These are phyloP conservation scores for Mycosphaerella arachidis DNA, from an alignment of 2,329 filamentous ascomycete genomes.

Conservation along the genomic window DNA sequence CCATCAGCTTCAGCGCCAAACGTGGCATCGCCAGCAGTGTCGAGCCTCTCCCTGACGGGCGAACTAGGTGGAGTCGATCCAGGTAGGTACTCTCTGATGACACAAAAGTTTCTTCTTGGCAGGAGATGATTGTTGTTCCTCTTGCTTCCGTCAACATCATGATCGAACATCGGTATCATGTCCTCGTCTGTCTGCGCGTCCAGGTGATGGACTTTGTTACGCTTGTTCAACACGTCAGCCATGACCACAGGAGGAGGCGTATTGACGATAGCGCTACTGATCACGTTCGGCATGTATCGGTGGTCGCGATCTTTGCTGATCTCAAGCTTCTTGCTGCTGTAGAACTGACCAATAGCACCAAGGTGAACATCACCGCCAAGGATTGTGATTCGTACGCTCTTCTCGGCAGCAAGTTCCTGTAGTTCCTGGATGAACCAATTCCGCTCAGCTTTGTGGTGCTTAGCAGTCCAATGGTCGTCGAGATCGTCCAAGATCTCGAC, in stretches of 20 bases:
- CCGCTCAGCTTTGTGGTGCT: conserved; percentile 86
- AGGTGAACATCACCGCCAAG: conserved; percentile 92
- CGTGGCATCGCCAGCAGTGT: conserved; percentile 5
- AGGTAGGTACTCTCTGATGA: conserved; percentile 78
- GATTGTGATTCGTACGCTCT: conserved; percentile 86
- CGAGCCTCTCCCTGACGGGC: conserved; percentile 44
- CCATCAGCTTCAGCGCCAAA: conserved; percentile 11
- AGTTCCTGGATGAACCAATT: conserved; percentile 83
- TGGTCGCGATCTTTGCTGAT: conserved; percentile 82
- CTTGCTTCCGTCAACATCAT: conserved; percentile 82
- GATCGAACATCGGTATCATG: conserved; percentile 89
- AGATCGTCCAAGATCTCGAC: conserved; percentile 88
- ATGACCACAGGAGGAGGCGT: conserved; percentile 81
- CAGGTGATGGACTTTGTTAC: conserved; percentile 70
- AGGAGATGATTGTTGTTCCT: conserved; percentile 88
- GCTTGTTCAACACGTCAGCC: conserved; percentile 87
- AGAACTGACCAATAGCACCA: conserved; percentile 89
- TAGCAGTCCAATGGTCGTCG: conserved; percentile 97
- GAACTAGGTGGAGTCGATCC: conserved; percentile 69
- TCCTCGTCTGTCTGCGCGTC: conserved; percentile 78
- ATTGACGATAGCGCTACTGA: conserved; percentile 93
- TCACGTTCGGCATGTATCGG: conserved; percentile 92
- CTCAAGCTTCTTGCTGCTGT: conserved; percentile 78
- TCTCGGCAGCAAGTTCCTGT: conserved; percentile 88
- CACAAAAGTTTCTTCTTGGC: conserved; percentile 92